Conservation (phyloP, 345 rosid genomes). For the Gossypium australe region DNA sequence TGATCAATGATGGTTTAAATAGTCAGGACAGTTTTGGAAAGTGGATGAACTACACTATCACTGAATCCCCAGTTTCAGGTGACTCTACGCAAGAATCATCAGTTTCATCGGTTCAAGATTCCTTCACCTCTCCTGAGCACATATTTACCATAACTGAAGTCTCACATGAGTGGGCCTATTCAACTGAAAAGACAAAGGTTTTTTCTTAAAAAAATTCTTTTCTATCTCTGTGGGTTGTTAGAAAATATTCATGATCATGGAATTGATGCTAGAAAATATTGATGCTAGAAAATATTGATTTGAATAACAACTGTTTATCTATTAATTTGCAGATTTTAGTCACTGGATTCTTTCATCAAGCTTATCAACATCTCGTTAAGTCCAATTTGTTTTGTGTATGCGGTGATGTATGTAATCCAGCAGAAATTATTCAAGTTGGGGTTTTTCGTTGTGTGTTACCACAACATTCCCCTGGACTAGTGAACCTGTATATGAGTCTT, state of each 20-base stretch:
- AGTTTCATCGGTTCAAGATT: constrained; percentile 36
- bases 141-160: constrained; percentile 70
- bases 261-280: constrained; percentile 1
- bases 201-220: not conserved
- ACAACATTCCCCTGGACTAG: constrained; percentile 64
- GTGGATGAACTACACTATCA: constrained; percentile 62
- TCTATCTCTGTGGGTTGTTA: not conserved
- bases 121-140: constrained; percentile 44
- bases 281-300: not conserved
- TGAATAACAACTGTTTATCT: not conserved
- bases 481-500: constrained; percentile 60
- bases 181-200: constrained; percentile 86
- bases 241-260: too few species aligned
- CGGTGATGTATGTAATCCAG: constrained; percentile 58
- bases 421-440: constrained; percentile 65
- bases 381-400: constrained; percentile 65
- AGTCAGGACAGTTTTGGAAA: constrained; percentile 79
- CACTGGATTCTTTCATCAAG: constrained; percentile 61
- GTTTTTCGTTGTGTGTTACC: constrained; percentile 75
- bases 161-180: constrained; percentile 77
- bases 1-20: constrained; percentile 48
- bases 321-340: constrained; percentile 52
- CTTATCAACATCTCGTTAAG: constrained; percentile 45
- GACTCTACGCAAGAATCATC: constrained; percentile 42
- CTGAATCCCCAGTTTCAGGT: constrained; percentile 48